Evolutionary conservation across 2,329 filamentous ascomycete species (phyloP), one percentile per base, ranked within the genome.

Genomic region (Alternaria longipes): DNA sequence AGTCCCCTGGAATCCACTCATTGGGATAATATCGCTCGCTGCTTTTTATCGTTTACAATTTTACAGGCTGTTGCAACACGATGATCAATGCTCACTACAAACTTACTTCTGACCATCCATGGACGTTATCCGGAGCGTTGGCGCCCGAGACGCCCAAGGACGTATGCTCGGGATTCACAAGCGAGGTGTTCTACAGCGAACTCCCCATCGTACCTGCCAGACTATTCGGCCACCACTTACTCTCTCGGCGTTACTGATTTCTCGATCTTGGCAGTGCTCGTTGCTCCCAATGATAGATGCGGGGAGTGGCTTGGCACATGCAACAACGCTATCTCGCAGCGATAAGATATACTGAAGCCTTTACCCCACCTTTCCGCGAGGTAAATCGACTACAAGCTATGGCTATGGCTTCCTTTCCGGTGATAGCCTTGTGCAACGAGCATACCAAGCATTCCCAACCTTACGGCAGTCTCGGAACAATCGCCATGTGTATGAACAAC

Each of bases 301-400:
- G 52, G 52, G 40, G 20, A 6, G 18, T 12, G 30, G 52, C 52
- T 54, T 46, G 52, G 41, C 52, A 54, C 28, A 45, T 45, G 41
- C 52, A 54, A 34, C n/a, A 14, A 22, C 28, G 42, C 52, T 45
- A 54, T 54, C 52, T 54, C 40, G 52, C 40, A 46, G 52, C 52
- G 52, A 54, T 54, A 46, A 54, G 52, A 45, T 34, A 36, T 28
- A 54, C 18, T 18, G 14, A 16, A 45, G 41, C 28, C 18, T 36
- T 9, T 24, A 34, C 28, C 52, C 52, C 52, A 54, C 52, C 28
- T 44, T 54, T 46, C 40, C 28, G 22, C 12, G 0, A n/a, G 26
- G 40, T 32, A 6, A n/a, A 20, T 18, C 30, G n/a, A 34, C 41
- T 22, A 22, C 14, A 44, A 28, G 22, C n/a, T 34, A 12, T 30